Conservation (phyloP, 495 filamentous ascomycete species). For the Penicillium pancosmium region DNA sequence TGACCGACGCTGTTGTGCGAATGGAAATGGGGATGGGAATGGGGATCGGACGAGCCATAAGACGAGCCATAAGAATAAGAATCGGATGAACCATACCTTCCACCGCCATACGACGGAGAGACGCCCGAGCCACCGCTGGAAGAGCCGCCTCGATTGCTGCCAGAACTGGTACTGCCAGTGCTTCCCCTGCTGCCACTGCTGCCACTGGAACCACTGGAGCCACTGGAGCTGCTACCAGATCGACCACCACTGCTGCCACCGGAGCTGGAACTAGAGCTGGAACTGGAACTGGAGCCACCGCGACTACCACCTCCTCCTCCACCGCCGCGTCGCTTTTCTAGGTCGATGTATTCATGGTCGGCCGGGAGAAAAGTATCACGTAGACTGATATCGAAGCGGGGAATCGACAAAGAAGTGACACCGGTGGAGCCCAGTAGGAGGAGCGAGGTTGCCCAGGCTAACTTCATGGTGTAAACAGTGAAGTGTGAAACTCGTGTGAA, state of each 20-base stretch:
- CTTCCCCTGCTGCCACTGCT: background rate
- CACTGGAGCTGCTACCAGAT: conserved; percentile 23
- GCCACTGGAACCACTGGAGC: conserved; percentile 23
- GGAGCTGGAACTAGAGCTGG: background rate
- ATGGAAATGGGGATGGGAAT: background rate
- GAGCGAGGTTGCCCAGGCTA: conserved; percentile 26
- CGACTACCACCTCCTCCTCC: conserved; percentile 35
- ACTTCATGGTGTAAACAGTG: conserved; percentile 32
- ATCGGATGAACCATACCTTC: conserved; percentile 22
- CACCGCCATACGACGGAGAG: conserved; percentile 19
- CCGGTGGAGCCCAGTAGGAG: conserved; percentile 36
- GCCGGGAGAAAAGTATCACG: conserved; percentile 20
- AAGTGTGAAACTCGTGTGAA: background rate
- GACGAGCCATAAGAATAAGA: conserved; percentile 7
- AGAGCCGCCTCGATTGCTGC: conserved; percentile 60
- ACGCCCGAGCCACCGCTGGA: conserved; percentile 41
- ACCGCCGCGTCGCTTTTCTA: conserved; percentile 52
- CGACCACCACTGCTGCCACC: conserved; percentile 11
- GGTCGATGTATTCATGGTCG: conserved; percentile 21
- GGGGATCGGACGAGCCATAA: background rate
- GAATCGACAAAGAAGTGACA: conserved; percentile 32
- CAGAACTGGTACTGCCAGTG: conserved; percentile 22
- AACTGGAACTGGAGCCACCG: conserved; percentile 26
- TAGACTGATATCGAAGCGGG: conserved; percentile 28
- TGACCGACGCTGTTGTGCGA: background rate